Conservation (phyloP, 2,329 filamentous ascomycete species). For the Furcasterigmium furcatum region DNA sequence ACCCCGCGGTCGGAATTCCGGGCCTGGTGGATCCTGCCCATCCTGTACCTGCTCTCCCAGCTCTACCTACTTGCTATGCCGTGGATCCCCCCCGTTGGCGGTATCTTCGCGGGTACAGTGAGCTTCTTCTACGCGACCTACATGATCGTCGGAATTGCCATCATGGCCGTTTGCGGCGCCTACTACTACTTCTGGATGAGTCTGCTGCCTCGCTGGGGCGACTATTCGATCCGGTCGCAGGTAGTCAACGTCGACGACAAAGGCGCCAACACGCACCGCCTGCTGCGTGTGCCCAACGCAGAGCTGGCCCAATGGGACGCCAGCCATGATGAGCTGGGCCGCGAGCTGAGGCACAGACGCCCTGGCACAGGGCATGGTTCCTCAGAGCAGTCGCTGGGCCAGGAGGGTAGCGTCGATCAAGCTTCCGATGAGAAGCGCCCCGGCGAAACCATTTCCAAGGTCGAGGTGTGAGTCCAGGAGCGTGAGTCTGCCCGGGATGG, state of each 20-base stretch:
- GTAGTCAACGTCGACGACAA: constrained; percentile 45
- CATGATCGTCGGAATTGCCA: constrained; percentile 58
- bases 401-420: not conserved
- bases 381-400: no score
- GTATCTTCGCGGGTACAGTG: constrained; percentile 59
- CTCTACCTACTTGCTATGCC: constrained; percentile 65
- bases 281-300: constrained; percentile 49
- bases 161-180: constrained; percentile 46
- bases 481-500: no score
- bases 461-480: no score
- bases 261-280: constrained; percentile 34
- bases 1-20: constrained; percentile 48
- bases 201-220: constrained; percentile 45
- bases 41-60: constrained; percentile 58
- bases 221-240: constrained; percentile 54
- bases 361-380: no score
- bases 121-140: constrained; percentile 75
- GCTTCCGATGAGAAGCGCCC: not conserved
- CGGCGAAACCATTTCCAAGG: not conserved
- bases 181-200: constrained; percentile 61
- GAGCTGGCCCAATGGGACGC: constrained; percentile 55
- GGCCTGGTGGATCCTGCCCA: constrained; percentile 54
- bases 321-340: constrained; percentile 47
- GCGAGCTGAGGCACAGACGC: not conserved
- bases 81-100: constrained; percentile 65